Percentiles rank a stretch among this genome's conserved stretches.
Evolutionary conservation across 1,139 yeast species (phyloP).

Genomic region (Yamadazyma membranifaciens): DNA sequence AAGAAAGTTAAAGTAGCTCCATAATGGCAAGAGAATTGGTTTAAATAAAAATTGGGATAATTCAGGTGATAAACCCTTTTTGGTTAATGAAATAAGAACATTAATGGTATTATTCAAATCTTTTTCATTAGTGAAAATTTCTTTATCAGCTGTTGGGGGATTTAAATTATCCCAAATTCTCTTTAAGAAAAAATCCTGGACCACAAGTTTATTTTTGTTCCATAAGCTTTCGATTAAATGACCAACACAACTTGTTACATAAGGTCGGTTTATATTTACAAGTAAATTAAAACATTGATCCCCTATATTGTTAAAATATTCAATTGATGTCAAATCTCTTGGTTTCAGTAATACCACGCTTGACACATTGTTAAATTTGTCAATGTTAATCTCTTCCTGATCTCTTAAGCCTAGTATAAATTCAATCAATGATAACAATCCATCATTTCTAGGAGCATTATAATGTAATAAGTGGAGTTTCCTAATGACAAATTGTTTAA

Average conservation of each 20-base stretch:
- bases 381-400: slow-evolving; percentile 62
- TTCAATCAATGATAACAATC: slow-evolving; percentile 71
- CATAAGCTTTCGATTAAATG: slow-evolving; percentile 56
- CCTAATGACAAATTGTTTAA: slow-evolving; percentile 40
- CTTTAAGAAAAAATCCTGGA: slow-evolving; percentile 57
- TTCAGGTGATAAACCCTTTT: slow-evolving; percentile 45
- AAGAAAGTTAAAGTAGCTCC: slow-evolving; percentile 62
- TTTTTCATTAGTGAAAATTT: slow-evolving; percentile 41
- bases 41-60: slow-evolving; percentile 42
- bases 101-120: slow-evolving; percentile 63
- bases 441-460: slow-evolving; percentile 54
- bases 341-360: slow-evolving; percentile 66
- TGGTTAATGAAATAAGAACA: slow-evolving; percentile 61
- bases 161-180: slow-evolving; percentile 45
- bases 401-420: slow-evolving; percentile 76
- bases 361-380: slow-evolving; percentile 65
- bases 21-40: slow-evolving; percentile 49
- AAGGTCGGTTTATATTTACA: slow-evolving; percentile 59
- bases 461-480: slow-evolving; percentile 55
- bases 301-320: slow-evolving; percentile 58
- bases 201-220: slow-evolving; percentile 49
- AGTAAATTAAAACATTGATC: slow-evolving; percentile 58
- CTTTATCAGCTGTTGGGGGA: slow-evolving; percentile 25
- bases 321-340: slow-evolving; percentile 37
- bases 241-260: slow-evolving; percentile 56